These are phyloP conservation scores for Austroboletus festivus DNA, from an alignment of 768 basidiomycete species.

Conservation along the genomic window DNA sequence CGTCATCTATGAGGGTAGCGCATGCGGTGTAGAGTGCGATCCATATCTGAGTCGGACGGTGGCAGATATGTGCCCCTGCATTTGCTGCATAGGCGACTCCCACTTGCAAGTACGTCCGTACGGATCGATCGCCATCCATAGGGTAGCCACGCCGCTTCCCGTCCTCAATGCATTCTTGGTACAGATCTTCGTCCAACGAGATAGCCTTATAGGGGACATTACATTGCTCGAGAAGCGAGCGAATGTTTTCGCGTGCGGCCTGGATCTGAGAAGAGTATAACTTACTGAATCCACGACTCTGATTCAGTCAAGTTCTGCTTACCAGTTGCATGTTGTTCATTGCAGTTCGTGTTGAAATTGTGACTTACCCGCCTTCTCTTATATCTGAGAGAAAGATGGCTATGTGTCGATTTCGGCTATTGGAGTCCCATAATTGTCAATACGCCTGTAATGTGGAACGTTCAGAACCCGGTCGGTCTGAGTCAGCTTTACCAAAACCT, in stretches of 20 bases:
- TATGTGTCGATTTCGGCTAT: no score
- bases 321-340: not conserved
- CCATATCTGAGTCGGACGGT: conserved; percentile 18
- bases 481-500: no score
- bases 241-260: not conserved
- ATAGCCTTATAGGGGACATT: conserved; percentile 10
- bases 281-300: not conserved
- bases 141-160: conserved; percentile 26
- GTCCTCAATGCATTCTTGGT: conserved; percentile 22
- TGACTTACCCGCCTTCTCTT: not conserved
- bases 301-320: not conserved
- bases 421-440: not conserved
- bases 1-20: conserved; percentile 38
- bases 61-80: conserved; percentile 30
- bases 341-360: not conserved
- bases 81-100: conserved; percentile 29
- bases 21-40: conserved; percentile 41
- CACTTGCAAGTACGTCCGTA: conserved; percentile 30
- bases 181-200: conserved; percentile 15
- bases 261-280: not conserved
- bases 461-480: not conserved
- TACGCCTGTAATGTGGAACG: not conserved
- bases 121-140: conserved; percentile 17
- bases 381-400: not conserved
- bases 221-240: conserved; percentile 7